Conservation (phyloP, 176 grass and related monocot genomes). For the Pontederia crassipes region DNA sequence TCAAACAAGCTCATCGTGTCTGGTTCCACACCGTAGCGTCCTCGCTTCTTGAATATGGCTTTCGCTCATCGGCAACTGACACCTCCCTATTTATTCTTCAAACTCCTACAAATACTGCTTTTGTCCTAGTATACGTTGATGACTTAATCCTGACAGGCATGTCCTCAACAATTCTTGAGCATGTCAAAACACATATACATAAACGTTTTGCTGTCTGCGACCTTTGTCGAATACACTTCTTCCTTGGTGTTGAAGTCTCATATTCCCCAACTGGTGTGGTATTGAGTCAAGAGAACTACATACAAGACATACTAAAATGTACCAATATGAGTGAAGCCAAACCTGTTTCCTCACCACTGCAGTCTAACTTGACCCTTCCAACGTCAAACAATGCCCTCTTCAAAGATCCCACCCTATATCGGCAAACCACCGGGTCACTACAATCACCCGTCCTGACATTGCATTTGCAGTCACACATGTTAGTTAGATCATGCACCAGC, state of each 20-base stretch:
- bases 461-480: background rate
- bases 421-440: background rate
- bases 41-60: background rate
- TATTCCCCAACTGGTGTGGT: background rate
- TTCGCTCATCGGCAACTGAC: background rate
- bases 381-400: background rate
- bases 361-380: background rate
- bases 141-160: background rate
- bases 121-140: background rate
- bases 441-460: background rate
- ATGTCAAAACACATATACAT: background rate
- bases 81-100: background rate
- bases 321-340: background rate
- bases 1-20: background rate
- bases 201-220: background rate
- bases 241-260: background rate
- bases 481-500: background rate
- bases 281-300: background rate
- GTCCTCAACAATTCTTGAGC: background rate
- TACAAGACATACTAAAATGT: background rate
- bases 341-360: background rate
- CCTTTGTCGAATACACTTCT: background rate
- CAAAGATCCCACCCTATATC: background rate
- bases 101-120: background rate
- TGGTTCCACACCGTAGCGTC: background rate